These are phyloP conservation scores for Carex cristatella DNA, from an alignment of 176 grass and related monocot genomes.

Conservation along the genomic window DNA sequence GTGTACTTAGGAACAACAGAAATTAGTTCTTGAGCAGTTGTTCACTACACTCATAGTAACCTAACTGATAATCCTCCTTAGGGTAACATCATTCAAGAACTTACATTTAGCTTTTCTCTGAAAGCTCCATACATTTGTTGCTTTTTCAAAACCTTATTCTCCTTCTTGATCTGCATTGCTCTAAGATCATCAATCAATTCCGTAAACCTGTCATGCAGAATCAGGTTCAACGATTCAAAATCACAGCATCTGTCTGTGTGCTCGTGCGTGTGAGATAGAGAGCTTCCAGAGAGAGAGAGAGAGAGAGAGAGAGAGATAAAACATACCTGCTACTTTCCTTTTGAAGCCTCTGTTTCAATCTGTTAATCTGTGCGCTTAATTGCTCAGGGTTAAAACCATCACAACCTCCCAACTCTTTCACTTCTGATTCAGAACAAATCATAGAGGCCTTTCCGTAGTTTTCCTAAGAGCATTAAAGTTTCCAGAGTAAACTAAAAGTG, in stretches of 20 bases:
- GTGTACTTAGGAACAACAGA: not conserved
- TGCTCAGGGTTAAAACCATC: conserved; percentile 50
- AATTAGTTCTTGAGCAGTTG: not conserved
- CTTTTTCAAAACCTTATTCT: conserved; percentile 53
- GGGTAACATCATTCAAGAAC: not conserved
- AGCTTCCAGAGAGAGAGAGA: not conserved
- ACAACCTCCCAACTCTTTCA: conserved; percentile 56
- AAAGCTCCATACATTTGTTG: conserved; percentile 62
- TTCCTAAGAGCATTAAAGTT: conserved; percentile 31
- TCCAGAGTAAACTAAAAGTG: not conserved
- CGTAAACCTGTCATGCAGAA: conserved; percentile 35
- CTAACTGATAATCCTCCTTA: not conserved
- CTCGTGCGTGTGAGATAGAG: not conserved
- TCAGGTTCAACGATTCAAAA: not conserved
- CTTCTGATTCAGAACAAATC: conserved; percentile 64
- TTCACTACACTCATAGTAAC: not conserved
- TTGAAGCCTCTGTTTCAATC: conserved; percentile 59
- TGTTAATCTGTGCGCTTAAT: conserved; percentile 61
- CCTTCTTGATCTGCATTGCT: conserved; percentile 52
- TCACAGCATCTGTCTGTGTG: not conserved
- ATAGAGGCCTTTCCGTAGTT: conserved; percentile 73
- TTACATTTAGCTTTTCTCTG: conserved; percentile 79
- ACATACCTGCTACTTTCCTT: conserved; percentile 77
- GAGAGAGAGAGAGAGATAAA: too few relatives aligned
- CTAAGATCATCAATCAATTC: conserved; percentile 83